Evolutionary conservation across 2,329 filamentous ascomycete genomes (phyloP), one percentile per base, ranked within the genome.

Genomic region (Capronia epimyces): DNA sequence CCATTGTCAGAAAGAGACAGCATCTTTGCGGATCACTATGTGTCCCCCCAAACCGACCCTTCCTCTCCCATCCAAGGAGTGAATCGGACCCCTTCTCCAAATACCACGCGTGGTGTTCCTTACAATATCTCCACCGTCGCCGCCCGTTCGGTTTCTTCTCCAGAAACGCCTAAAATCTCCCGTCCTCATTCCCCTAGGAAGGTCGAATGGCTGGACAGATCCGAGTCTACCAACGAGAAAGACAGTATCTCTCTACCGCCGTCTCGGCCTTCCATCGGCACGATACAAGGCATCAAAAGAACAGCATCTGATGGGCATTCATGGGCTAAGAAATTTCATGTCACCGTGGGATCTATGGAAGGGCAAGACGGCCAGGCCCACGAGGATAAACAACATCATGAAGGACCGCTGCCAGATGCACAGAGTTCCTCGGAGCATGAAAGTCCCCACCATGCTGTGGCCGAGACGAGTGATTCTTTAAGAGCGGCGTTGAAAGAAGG

Each of bases 1-100:
- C 78, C 78, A 66, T 69, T 82, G 56, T 79, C 78, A 21, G 80
- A 83, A 65, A 69, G 80, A 60, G 80, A 83, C 65, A 80, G 75
- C 66, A 82, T 83, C 64, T 82, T 82, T 62, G 79, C 80, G 46
- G 82, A 79, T 27, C 78, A 79, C 58, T 83, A 82, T 64, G 67
- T 76, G 1, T 70, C 72, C 52, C 72, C 75, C 47, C 75, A 76
- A 55, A 75, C 69, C 61, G 45, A 55, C 24, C 44, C 52, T 46
- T 43, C 45, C 29, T 48, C 54, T 32, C 46, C 50, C 34, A 18
- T 34, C 36, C 52, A 54, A 43, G 27, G 31, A 24, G 20, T 50
- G 39, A 46, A 42, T 22, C 32, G 15, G 5, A 47, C 49, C 34
- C 46, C 55, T 31, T 50, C 46, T 22, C 46, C 51, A 12, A 45